Conservation (phyloP, 2,329 filamentous ascomycete genomes). For the Microdochium paspali region DNA sequence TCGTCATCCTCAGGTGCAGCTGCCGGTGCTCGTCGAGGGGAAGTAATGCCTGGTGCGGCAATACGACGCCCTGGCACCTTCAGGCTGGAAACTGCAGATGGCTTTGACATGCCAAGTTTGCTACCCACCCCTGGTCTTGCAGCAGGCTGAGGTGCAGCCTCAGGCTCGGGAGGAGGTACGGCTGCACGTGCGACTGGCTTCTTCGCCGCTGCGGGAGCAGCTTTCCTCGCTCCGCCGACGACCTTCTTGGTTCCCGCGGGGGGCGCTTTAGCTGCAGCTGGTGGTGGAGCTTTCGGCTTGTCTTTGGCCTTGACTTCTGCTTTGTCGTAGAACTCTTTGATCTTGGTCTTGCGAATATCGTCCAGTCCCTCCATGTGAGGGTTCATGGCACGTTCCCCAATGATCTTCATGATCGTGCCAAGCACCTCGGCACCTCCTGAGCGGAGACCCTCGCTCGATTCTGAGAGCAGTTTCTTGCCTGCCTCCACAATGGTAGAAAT, state of each 20-base stretch:
- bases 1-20: constrained; percentile 48
- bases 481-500: constrained; percentile 79
- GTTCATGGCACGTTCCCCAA: constrained; percentile 93
- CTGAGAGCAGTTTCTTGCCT: constrained; percentile 80
- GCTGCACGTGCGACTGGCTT: constrained; percentile 34
- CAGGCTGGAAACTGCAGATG: constrained; percentile 42
- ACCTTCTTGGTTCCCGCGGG: constrained; percentile 26
- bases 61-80: constrained; percentile 53
- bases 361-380: constrained; percentile 86
- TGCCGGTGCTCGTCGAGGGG: constrained; percentile 38
- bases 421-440: constrained; percentile 86
- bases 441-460: constrained; percentile 77
- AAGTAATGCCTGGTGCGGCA: constrained; percentile 35
- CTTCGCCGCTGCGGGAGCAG: constrained; percentile 38
- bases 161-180: constrained; percentile 31
- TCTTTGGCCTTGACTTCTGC: constrained; percentile 84
- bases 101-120: constrained; percentile 47
- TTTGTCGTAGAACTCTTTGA: constrained; percentile 79
- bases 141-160: constrained; percentile 48
- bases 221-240: constrained; percentile 32
- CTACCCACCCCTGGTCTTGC: constrained; percentile 34
- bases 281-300: constrained; percentile 75
- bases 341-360: constrained; percentile 89
- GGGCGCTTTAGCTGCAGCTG: constrained; percentile 43
- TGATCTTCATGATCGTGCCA: constrained; percentile 96